These are phyloP conservation scores for Daldinia loculata DNA, from an alignment of 495 filamentous ascomycete genomes.

Conservation along the genomic window DNA sequence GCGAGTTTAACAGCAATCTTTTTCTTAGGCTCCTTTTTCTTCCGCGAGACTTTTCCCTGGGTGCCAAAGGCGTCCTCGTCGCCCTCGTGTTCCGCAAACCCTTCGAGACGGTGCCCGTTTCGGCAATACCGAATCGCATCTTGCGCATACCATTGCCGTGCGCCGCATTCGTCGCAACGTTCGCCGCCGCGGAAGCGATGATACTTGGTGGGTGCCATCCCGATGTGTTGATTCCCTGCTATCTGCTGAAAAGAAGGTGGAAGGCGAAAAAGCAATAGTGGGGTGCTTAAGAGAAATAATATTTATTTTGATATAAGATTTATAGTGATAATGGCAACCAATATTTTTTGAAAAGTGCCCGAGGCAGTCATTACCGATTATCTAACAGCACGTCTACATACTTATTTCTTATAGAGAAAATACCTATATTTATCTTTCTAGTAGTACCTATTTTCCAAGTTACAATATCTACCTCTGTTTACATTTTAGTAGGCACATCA, in stretches of 20 bases:
- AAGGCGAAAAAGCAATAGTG: neutral
- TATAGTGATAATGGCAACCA: neutral
- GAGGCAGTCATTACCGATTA: neutral
- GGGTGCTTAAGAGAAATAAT: neutral
- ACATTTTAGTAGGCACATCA: neutral
- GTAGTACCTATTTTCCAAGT: neutral
- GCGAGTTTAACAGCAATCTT: constrained; percentile 66
- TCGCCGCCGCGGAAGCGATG: constrained; percentile 53
- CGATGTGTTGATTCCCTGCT: neutral
- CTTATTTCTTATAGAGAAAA: neutral
- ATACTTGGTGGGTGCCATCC: constrained; percentile 40
- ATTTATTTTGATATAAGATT: neutral
- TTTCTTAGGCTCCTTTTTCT: constrained; percentile 59
- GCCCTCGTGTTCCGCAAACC: constrained; percentile 56
- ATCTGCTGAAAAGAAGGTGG: neutral
- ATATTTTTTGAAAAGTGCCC: neutral
- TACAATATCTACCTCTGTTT: neutral
- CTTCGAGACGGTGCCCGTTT: constrained; percentile 63
- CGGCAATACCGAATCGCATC: constrained; percentile 62
- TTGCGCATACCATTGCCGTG: constrained; percentile 58
- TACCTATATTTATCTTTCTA: neutral
- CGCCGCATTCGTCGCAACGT: constrained; percentile 59
- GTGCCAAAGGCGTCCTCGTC: constrained; percentile 80
- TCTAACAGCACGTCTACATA: neutral
- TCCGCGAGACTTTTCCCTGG: constrained; percentile 60